phyloP scores from a whole-genome alignment of 2,329 filamentous ascomycete genomes.

The Dryadomyces quercivorus region DNA sequence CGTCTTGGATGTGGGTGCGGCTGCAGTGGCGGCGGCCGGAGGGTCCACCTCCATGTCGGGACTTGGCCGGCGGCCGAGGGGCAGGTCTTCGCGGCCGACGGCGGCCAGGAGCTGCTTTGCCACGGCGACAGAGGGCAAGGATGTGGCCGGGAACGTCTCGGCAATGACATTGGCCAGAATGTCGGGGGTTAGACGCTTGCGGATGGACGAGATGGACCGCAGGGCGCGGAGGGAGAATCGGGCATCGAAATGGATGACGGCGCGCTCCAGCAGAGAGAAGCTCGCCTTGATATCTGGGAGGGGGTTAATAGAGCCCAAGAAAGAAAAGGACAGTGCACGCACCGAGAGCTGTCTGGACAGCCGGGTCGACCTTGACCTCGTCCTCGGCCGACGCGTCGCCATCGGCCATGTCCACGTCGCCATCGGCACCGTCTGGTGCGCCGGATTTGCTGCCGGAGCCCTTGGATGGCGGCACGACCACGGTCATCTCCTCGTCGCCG shows the following conservation, averaged over 20 bases:
- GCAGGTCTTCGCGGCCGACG: constrained; percentile 53
- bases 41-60: constrained; percentile 68
- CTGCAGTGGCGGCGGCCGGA: constrained; percentile 9
- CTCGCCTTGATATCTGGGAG: constrained; percentile 89
- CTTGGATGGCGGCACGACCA: constrained; percentile 57
- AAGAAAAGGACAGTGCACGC: constrained; percentile 15
- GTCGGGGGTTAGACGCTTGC: constrained; percentile 77
- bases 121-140: constrained; percentile 45
- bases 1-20: background rate
- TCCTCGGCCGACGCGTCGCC: constrained; percentile 32
- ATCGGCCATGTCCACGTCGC: constrained; percentile 60
- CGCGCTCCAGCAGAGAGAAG: constrained; percentile 82
- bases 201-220: constrained; percentile 87
- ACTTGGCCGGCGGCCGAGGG: constrained; percentile 43
- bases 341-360: constrained; percentile 49
- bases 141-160: constrained; percentile 58
- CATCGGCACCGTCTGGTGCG: constrained; percentile 48
- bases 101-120: constrained; percentile 60
- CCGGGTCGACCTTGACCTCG: constrained; percentile 46
- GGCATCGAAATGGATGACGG: constrained; percentile 84
- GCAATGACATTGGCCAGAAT: constrained; percentile 70
- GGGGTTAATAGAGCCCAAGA: background rate
- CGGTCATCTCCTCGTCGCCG: constrained; percentile 73
- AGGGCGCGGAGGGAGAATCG: constrained; percentile 90
- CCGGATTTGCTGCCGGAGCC: background rate